Base-by-base conservation (phyloP, 345 rosid genomes). In the Eucalyptus erythrocorys region DNA sequence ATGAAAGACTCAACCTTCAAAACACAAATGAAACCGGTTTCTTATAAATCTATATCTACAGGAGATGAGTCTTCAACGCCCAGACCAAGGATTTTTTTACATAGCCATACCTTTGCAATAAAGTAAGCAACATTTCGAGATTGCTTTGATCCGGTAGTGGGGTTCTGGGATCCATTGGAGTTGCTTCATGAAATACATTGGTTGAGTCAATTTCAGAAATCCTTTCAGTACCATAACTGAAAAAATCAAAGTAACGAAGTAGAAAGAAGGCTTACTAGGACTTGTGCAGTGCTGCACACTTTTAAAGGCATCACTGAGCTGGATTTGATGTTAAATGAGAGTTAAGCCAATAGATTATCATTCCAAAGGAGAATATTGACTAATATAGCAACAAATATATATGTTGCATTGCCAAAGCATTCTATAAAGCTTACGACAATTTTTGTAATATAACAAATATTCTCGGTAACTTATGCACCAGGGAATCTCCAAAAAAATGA, bases 41-140 rank as follows among this genome's bases (percentile, higher is more conserved):
- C 21, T 57, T 71, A 27, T 88, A 30, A 43, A 30, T 30, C 45
- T 47, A 47, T 50, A 47, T 86, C 14, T 48, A 37, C 32, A 71
- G 27, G 42, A 48, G 66, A 76, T 76, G n/a, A 34, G 42, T 53
- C 42, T 45, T 87, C 50, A 26, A 45, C 22, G 42, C 43, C 80
- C 50, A 22, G 51, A 50, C 40, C 32, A 81, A n/a, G 7, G 30
- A 37, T 8, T 87, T 55, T 50, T 71, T 37, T 10, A 8, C 53
- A 87, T 42, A 57, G 80, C 42, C 91, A 87, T 87, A 92, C 93
- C 89, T 89, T 81, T 89, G 90, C 86, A 92, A 80, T 42, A 71
- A 48, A 76, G 45, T 85, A 6, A 92, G 90, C 37, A 92, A 85
- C 26, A 87, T 66, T 27, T 82, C 88, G 24, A 92, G 92, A 30